A percentile compares a stretch with the other conserved stretches of the same genome.
These are phyloP conservation scores for Bodo saltans DNA, from an alignment of 78 protist genomes.

Conservation along the genomic window DNA sequence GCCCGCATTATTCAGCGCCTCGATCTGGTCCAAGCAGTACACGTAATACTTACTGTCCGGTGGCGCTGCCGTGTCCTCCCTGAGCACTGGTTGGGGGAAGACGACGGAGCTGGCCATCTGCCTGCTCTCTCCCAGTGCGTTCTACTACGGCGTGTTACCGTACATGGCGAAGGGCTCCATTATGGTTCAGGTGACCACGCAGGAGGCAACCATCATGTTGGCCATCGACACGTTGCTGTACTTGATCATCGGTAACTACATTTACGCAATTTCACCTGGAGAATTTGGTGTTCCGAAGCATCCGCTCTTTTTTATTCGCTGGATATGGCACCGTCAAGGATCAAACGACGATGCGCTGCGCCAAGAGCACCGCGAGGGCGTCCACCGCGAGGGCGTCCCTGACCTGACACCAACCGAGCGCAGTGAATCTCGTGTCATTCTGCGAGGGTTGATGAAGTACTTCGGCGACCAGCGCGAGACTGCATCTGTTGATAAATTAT, in stretches of 20 bases:
- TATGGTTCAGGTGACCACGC: neutral
- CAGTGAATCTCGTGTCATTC: neutral
- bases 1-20: neutral
- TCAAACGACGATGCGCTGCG: neutral
- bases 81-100: neutral
- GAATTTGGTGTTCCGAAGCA: constrained; percentile 16
- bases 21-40: neutral
- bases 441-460: neutral
- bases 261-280: neutral
- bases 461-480: neutral
- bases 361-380: neutral
- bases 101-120: neutral
- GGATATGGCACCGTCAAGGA: neutral
- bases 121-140: neutral
- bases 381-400: neutral
- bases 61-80: neutral
- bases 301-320: constrained; percentile 4
- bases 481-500: neutral
- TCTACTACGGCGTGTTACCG: neutral
- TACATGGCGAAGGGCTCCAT: neutral
- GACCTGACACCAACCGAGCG: neutral
- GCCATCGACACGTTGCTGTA: neutral
- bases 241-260: neutral
- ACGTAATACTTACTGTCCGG: neutral
- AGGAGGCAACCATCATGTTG: neutral